Conservation (phyloP, 495 filamentous ascomycete species). For the Evansstolkia leycettana region DNA sequence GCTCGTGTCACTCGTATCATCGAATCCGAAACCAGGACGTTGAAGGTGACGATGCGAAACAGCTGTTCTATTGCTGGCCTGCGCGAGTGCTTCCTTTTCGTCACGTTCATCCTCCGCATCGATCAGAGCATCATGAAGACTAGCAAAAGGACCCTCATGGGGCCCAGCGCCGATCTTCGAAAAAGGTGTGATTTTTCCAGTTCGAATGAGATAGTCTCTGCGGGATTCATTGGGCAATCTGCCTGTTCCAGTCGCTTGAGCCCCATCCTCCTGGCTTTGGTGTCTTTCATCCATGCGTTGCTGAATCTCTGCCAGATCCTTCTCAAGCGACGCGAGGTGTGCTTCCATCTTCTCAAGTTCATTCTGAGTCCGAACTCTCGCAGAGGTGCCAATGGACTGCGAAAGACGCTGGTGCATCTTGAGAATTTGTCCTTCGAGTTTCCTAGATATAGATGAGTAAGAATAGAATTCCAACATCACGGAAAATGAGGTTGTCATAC, state of each 20-base stretch:
- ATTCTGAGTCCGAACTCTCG: conserved; percentile 37
- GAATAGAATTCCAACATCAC: not conserved
- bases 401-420: conserved; percentile 37
- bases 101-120: conserved; percentile 60
- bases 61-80: conserved; percentile 26
- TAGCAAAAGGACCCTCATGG: conserved; percentile 42
- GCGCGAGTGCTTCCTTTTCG: conserved; percentile 42
- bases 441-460: conserved; percentile 19
- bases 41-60: conserved; percentile 73
- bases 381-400: conserved; percentile 34
- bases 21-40: conserved; percentile 64
- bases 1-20: conserved; percentile 22
- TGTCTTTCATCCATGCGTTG: conserved; percentile 65
- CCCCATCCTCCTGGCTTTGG: conserved; percentile 30
- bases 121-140: conserved; percentile 58
- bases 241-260: conserved; percentile 32
- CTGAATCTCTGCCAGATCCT: conserved; percentile 67
- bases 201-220: conserved; percentile 83
- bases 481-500: conserved; percentile 13
- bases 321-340: conserved; percentile 45
- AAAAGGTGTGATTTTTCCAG: conserved; percentile 95
- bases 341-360: conserved; percentile 52
- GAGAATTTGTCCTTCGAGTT: conserved; percentile 33
- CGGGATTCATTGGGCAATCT: conserved; percentile 67
- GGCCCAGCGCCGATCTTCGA: conserved; percentile 50